These are phyloP conservation scores for Cornus suecica DNA, from an alignment of 148 eudicot species.

Conservation along the genomic window DNA sequence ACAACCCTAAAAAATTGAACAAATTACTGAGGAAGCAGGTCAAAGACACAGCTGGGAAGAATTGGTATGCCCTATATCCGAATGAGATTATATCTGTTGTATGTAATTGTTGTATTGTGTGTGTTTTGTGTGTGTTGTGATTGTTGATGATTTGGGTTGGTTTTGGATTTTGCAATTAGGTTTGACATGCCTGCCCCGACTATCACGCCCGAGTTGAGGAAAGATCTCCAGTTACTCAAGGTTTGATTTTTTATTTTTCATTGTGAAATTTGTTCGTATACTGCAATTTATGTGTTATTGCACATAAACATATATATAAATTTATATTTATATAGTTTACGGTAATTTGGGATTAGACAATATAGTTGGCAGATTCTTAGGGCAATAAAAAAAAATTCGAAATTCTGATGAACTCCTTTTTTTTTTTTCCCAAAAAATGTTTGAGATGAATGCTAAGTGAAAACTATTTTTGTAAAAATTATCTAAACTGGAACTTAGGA, in stretches of 20 bases:
- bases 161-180: conserved; percentile 39
- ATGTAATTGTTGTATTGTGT: not conserved
- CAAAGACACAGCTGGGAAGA: conserved; percentile 74
- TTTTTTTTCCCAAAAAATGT: not conserved
- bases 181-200: conserved; percentile 91
- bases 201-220: conserved; percentile 76
- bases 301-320: not conserved
- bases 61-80: conserved; percentile 44
- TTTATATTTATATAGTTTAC: too few relatives aligned
- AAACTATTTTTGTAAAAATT: not conserved
- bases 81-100: not conserved
- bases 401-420: too few relatives aligned
- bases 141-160: not conserved
- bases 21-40: conserved; percentile 61
- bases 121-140: not conserved
- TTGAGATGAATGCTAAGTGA: not conserved
- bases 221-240: conserved; percentile 82
- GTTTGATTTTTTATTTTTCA: conserved; percentile 22
- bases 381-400: too few relatives aligned
- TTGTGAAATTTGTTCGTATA: not conserved
- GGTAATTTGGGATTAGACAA: not conserved
- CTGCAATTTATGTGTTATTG: too few relatives aligned
- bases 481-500: not conserved
- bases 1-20: conserved; percentile 64
- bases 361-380: too few relatives aligned